Percentiles rank a stretch among this genome's conserved stretches.
These are phyloP conservation scores for Dimocarpus longan DNA, from an alignment of 345 rosid genomes.

Conservation along the genomic window DNA sequence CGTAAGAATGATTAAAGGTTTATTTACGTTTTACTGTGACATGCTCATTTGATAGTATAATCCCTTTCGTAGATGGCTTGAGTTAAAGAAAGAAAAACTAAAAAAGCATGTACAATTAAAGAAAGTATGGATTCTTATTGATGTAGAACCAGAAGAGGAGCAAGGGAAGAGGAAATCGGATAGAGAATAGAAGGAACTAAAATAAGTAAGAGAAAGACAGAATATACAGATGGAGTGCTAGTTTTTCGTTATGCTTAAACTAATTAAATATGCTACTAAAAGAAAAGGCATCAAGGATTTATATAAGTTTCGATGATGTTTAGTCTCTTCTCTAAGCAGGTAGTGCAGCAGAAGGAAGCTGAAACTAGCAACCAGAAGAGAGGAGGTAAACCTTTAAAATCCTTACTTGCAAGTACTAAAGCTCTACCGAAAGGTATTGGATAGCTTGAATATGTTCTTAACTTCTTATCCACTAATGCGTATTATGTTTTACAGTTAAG, in stretches of 20 bases:
- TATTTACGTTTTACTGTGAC: not conserved
- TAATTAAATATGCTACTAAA: not conserved
- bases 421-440: not conserved
- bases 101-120: not conserved
- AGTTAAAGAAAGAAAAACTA: not conserved
- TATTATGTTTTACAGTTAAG: not conserved
- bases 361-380: not conserved
- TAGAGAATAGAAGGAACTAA: not conserved
- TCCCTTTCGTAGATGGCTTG: not conserved
- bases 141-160: not conserved
- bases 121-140: not conserved
- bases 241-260: not conserved
- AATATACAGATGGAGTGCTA: not conserved
- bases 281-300: not conserved
- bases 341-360: slow-evolving; percentile 3
- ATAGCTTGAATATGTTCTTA: not conserved
- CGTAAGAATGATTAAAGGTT: not conserved
- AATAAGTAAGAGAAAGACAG: not conserved
- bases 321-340: not conserved
- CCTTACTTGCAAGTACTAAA: not conserved
- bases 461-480: not conserved
- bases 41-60: not conserved
- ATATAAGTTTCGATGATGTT: not conserved
- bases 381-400: slow-evolving; percentile 8
- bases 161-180: not conserved